Conservation (phyloP, 1,284 basidiomycete genomes). For the Rhodotorula sp. region DNA sequence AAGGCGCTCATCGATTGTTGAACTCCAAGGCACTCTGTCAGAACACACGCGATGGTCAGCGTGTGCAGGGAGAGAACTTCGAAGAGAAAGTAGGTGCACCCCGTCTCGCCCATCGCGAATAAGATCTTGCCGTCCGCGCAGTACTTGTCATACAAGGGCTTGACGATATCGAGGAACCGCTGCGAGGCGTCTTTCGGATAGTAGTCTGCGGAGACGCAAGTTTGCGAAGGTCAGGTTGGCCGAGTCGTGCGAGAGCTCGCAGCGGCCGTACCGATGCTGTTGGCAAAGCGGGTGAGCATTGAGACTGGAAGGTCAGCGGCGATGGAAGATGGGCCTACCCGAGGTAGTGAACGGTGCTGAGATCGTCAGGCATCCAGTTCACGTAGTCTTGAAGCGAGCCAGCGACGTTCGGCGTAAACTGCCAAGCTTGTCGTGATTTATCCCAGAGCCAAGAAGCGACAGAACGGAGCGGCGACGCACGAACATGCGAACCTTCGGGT, state of each 20-base stretch:
- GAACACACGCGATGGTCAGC: no score
- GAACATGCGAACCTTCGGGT: slow-evolving; percentile 45
- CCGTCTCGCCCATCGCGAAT: slow-evolving; percentile 50
- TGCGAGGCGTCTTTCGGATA: slow-evolving; percentile 3
- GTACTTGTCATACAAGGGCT: slow-evolving; percentile 47
- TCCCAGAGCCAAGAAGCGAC: neutral
- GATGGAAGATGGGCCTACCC: slow-evolving; percentile 22
- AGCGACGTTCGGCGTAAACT: slow-evolving; percentile 28
- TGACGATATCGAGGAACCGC: slow-evolving; percentile 10
- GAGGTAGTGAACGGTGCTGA: neutral
- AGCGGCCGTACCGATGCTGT: slow-evolving; percentile 42
- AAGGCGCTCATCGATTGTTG: slow-evolving; percentile 40
- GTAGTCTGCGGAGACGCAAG: neutral
- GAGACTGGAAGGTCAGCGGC: neutral
- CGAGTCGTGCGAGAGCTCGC: no score
- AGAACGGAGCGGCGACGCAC: slow-evolving; percentile 39
- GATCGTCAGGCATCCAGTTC: slow-evolving; percentile 42
- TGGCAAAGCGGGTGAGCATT: neutral
- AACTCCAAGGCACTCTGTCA: slow-evolving; percentile 14
- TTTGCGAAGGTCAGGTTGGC: neutral
- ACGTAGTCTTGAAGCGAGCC: slow-evolving; percentile 38
- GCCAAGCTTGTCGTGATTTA: neutral
- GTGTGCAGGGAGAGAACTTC: no score
- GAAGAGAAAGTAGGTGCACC: slow-evolving; percentile 18
- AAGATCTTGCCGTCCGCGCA: slow-evolving; percentile 28